phyloP scores from a whole-genome alignment of 1,139 yeast genomes.

The Geotrichum histeridarum region DNA sequence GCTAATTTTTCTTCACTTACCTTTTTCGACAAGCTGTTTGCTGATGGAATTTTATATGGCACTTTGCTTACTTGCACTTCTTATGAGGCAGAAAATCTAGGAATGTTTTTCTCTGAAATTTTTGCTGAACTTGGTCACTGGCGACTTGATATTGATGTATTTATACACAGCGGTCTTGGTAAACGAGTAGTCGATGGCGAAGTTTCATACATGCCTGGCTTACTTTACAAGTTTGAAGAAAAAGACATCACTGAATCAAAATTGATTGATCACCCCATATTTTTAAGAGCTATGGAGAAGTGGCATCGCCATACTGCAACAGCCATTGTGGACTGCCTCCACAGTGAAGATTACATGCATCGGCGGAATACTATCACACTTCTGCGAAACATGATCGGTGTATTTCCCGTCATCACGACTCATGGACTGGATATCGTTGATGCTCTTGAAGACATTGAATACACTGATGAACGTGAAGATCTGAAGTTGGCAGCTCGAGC shows the following conservation, averaged over 20 bases:
- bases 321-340: constrained; percentile 48
- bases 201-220: constrained; percentile 29
- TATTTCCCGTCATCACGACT: constrained; percentile 64
- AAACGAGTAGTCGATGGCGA: constrained; percentile 23
- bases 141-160: constrained; percentile 36
- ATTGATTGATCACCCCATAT: constrained; percentile 38
- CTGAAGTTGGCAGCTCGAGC: constrained; percentile 76
- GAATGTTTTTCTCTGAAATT: constrained; percentile 62
- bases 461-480: constrained; percentile 68
- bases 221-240: constrained; percentile 25
- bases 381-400: constrained; percentile 59
- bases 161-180: constrained; percentile 34
- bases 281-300: constrained; percentile 45
- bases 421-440: constrained; percentile 56
- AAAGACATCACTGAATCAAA: constrained; percentile 23
- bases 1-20: constrained; percentile 44
- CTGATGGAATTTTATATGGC: constrained; percentile 49
- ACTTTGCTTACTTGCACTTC: constrained; percentile 69
- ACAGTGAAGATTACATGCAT: constrained; percentile 65
- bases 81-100: constrained; percentile 75
- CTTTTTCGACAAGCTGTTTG: constrained; percentile 49
- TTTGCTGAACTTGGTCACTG: constrained; percentile 47
- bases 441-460: constrained; percentile 47
- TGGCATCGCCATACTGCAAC: constrained; percentile 53
- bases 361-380: constrained; percentile 77